phyloP scores from a whole-genome alignment of 129 eudicot species.

The Pulicaria dysenterica region DNA sequence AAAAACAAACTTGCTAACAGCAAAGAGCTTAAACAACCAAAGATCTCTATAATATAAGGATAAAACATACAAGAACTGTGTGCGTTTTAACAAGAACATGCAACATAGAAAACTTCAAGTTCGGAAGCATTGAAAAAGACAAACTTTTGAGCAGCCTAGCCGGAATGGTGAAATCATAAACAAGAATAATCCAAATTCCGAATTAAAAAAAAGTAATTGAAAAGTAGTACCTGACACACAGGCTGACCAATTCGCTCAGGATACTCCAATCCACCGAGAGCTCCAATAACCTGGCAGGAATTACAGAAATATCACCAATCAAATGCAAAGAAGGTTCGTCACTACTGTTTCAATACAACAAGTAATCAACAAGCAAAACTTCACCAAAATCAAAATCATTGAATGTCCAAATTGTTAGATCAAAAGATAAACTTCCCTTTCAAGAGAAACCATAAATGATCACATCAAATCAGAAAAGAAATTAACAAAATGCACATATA shows the following conservation, averaged over 20 bases:
- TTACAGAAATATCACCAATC: conserved; percentile 1
- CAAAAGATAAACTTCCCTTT: conserved; percentile 10
- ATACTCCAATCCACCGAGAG: conserved; percentile 54
- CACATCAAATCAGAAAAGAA: conserved; percentile 28
- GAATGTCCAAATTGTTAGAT: conserved; percentile 18
- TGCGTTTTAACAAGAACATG: conserved; percentile 12
- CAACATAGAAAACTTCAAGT: conserved; percentile 27
- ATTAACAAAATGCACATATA: conserved; percentile 30
- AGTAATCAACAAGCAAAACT: not conserved
- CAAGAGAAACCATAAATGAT: conserved; percentile 29
- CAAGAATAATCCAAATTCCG: not conserved
- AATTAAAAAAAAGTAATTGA: not conserved
- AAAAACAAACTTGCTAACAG: conserved; percentile 19
- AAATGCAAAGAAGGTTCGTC: conserved; percentile 1
- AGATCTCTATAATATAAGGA: not conserved
- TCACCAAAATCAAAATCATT: conserved; percentile 14
- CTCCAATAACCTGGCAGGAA: conserved; percentile 61
- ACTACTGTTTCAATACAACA: not conserved
- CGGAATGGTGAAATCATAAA: not conserved
- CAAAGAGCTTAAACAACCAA: not conserved
- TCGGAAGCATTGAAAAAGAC: conserved; percentile 29
- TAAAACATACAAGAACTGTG: conserved; percentile 1
- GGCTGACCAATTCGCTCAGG: conserved; percentile 91
- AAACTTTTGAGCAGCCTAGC: conserved; percentile 18
- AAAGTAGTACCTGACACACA: conserved; percentile 68